phyloP scores from a whole-genome alignment of 331 rosid genomes.

The Telfairia occidentalis region DNA sequence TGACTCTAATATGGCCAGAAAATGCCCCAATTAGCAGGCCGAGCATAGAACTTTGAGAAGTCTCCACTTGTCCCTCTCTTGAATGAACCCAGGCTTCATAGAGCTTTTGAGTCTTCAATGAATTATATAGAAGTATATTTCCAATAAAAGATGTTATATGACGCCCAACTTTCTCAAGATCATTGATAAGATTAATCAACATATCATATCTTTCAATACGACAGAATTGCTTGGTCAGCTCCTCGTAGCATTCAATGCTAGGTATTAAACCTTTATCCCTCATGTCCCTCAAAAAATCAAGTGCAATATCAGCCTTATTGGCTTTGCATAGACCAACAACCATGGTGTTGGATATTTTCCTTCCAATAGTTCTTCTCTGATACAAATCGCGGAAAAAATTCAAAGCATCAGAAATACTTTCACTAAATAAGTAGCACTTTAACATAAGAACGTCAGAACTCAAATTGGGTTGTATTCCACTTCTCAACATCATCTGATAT shows the following conservation, averaged over 20 bases:
- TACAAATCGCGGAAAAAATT: slow-evolving; percentile 36
- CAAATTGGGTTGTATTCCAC: slow-evolving; percentile 33
- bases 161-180: slow-evolving; percentile 52
- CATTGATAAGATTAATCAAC: slow-evolving; percentile 38
- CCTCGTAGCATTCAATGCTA: slow-evolving; percentile 43
- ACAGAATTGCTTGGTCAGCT: slow-evolving; percentile 43
- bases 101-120: slow-evolving; percentile 38
- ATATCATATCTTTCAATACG: slow-evolving; percentile 23
- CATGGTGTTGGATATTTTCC: slow-evolving; percentile 28
- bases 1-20: slow-evolving; percentile 37
- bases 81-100: slow-evolving; percentile 31
- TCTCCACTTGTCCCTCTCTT: slow-evolving; percentile 31
- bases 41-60: slow-evolving; percentile 29
- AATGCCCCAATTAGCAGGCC: slow-evolving; percentile 50
- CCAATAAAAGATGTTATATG: slow-evolving; percentile 56
- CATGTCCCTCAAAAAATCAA: slow-evolving; percentile 28
- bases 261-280: slow-evolving; percentile 35
- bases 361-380: slow-evolving; percentile 18
- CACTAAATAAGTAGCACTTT: slow-evolving; percentile 34
- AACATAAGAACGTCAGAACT: slow-evolving; percentile 32
- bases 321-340: slow-evolving; percentile 42
- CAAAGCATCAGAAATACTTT: slow-evolving; percentile 46
- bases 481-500: slow-evolving; percentile 40
- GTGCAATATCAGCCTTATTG: slow-evolving; percentile 36
- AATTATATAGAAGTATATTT: slow-evolving; percentile 48